A percentile compares a stretch with the other conserved stretches of the same genome.
Evolutionary conservation across 163 green algal genomes (phyloP).

Genomic region (Chloromonas sp.): DNA sequence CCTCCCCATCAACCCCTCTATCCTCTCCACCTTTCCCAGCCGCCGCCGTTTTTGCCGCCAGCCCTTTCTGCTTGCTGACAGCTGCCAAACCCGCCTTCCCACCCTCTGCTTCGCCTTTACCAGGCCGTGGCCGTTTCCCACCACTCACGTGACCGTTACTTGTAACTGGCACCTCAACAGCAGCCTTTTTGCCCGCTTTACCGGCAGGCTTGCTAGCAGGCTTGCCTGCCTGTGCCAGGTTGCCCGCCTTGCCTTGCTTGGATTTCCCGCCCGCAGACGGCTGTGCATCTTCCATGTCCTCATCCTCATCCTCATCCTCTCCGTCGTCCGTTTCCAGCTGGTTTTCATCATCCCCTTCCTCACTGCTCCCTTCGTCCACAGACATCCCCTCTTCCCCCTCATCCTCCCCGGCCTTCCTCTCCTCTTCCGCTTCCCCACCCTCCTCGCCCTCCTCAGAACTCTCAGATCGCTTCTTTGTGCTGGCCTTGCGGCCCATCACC

Average conservation of each 20-base stretch:
- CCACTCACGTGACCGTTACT: no score
- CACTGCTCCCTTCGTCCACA: not conserved
- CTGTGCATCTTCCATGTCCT: not conserved
- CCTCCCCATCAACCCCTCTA: not conserved
- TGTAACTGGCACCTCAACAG: no score
- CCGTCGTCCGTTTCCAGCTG: not conserved
- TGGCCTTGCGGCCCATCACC: slow-evolving; percentile 3
- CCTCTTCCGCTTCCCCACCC: slow-evolving; percentile 1
- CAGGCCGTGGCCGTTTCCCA: not conserved
- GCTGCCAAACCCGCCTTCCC: not conserved
- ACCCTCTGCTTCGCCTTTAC: not conserved
- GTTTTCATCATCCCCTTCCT: not conserved
- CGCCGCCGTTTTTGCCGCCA: not conserved
- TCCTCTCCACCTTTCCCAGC: not conserved
- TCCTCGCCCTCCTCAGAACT: slow-evolving; percentile 1
- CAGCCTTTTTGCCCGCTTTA: no score
- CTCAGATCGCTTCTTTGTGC: slow-evolving; percentile 4
- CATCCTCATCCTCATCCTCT: slow-evolving; percentile 4
- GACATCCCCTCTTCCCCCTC: not conserved
- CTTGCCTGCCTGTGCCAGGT: not conserved
- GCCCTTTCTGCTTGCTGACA: not conserved
- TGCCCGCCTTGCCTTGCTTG: not conserved
- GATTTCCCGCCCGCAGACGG: not conserved
- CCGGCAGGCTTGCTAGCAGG: not conserved
- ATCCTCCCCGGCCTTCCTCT: not conserved